Evolutionary conservation across 169 alveolate genomes (phyloP).

Genomic region (Plasmodium chabaudi): DNA sequence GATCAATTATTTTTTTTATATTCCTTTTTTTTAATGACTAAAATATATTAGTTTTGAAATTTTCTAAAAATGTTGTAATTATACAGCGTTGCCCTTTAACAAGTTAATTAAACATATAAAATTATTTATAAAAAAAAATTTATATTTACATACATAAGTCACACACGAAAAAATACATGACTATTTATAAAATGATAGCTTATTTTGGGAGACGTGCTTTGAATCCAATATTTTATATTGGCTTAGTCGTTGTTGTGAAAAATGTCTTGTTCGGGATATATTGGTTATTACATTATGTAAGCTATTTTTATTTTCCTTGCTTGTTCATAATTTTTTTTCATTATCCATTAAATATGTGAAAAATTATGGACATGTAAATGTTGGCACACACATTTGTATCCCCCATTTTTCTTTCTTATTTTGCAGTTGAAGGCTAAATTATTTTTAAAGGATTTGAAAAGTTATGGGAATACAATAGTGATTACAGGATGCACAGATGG

Average conservation of each 20-base stretch:
- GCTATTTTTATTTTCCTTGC: conserved; percentile 2
- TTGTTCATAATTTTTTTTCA: background rate
- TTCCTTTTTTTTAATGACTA: too few relatives aligned
- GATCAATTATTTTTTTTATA: too few relatives aligned
- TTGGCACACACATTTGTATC: background rate
- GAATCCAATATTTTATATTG: conserved; percentile 33
- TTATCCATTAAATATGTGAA: too few relatives aligned
- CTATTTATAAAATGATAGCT: too few relatives aligned
- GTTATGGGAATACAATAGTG: conserved; percentile 78
- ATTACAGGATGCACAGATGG: conserved; percentile 85
- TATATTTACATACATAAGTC: too few relatives aligned
- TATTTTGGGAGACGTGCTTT: background rate
- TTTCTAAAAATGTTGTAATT: too few relatives aligned
- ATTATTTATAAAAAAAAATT: too few relatives aligned
- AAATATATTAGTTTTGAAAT: too few relatives aligned
- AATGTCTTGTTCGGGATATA: conserved; percentile 17
- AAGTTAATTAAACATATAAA: too few relatives aligned
- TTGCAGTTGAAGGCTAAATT: conserved; percentile 29
- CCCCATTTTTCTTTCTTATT: background rate
- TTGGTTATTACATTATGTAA: conserved; percentile 63
- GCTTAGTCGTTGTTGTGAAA: conserved; percentile 50
- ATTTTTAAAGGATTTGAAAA: conserved; percentile 40
- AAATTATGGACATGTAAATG: background rate
- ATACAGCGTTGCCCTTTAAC: too few relatives aligned
- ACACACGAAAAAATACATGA: too few relatives aligned